Percentiles rank a stretch among this genome's conserved stretches.
These are phyloP conservation scores for Zygoascus hellenicus DNA, from an alignment of 1,139 yeast species.

Conservation along the genomic window DNA sequence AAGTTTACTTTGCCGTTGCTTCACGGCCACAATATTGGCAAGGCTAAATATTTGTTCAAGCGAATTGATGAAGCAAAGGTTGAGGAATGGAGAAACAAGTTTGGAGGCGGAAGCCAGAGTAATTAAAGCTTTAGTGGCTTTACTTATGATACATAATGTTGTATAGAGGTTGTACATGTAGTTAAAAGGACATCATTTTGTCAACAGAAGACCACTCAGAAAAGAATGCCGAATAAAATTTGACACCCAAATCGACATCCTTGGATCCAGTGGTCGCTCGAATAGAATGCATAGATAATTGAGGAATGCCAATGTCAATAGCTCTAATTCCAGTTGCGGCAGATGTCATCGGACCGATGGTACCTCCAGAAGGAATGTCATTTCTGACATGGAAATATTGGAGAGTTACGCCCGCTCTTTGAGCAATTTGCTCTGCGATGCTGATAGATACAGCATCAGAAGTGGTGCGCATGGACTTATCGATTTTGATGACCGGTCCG, in stretches of 20 bases:
- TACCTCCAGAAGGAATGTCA: conserved; percentile 70
- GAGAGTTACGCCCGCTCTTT: conserved; percentile 46
- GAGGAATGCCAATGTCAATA: conserved; percentile 72
- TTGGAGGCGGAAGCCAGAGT: conserved; percentile 48
- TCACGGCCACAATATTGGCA: conserved; percentile 83
- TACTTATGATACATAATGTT: no score
- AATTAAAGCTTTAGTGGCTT: not conserved
- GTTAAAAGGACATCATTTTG: not conserved
- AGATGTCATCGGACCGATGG: conserved; percentile 69
- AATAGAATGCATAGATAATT: conserved; percentile 75
- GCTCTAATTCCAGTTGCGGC: conserved; percentile 66
- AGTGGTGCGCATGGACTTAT: conserved; percentile 65
- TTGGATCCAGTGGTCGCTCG: conserved; percentile 68
- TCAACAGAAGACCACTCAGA: conserved; percentile 44
- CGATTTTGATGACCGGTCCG: conserved; percentile 61
- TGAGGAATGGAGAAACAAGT: conserved; percentile 79
- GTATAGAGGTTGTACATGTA: not conserved
- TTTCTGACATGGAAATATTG: conserved; percentile 55
- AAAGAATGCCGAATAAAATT: conserved; percentile 60
- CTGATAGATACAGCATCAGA: conserved; percentile 63
- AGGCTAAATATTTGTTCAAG: conserved; percentile 84
- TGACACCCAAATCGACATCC: conserved; percentile 62
- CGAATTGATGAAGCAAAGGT: conserved; percentile 88
- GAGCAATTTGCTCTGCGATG: conserved; percentile 53
- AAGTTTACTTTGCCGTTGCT: conserved; percentile 60